Evolutionary conservation across 306 rosid species (phyloP), one percentile per base, ranked within the genome.

Genomic region (Medicago arabica): DNA sequence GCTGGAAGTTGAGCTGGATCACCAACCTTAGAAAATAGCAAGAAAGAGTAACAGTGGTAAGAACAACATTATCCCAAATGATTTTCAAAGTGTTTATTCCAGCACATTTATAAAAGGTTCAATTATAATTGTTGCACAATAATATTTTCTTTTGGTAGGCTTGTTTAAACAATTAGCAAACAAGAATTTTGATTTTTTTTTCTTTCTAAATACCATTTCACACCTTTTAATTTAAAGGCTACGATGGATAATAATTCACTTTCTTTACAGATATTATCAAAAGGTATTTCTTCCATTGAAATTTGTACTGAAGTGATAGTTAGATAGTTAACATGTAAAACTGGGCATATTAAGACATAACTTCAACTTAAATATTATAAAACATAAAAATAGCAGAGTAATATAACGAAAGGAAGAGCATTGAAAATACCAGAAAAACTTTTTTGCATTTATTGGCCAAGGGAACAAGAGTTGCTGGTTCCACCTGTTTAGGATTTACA

Each of bases 1-100:
- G 98, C 98, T 23, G 98, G 98, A 31, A 94, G 98, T 85, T 94
- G 97, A 82, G 92, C 97, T 1, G 98, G 98, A 83, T 94, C 98
- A 28, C 97, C 98, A 17, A 94, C 93, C 98, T 94, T 62, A 57
- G 63, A 72, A 51, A 65, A 38, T 43, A 18, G 23, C 31, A 61
- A 63, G 46, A 63, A 55, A 71, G 46, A 25, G 46, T 17, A 63
- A 65, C 63, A 66, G 36, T 70, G 25, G 38, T 69, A 40, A 60
- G 83, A 17, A 80, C 41, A 72, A 23, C 4, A 16, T 43, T 43
- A 57, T 18, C 55, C 55, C 17, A 78, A 66, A 69, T 17, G 5
- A 59, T 43, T 50, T 39, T 25, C 21, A 1, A 40, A 75, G 34
- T 18, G 75, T 68, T 57, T 53, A 39, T 15, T 72, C 64, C 73